phyloP scores from a whole-genome alignment of 139 green algal species.

The Chlorella ohadii region DNA sequence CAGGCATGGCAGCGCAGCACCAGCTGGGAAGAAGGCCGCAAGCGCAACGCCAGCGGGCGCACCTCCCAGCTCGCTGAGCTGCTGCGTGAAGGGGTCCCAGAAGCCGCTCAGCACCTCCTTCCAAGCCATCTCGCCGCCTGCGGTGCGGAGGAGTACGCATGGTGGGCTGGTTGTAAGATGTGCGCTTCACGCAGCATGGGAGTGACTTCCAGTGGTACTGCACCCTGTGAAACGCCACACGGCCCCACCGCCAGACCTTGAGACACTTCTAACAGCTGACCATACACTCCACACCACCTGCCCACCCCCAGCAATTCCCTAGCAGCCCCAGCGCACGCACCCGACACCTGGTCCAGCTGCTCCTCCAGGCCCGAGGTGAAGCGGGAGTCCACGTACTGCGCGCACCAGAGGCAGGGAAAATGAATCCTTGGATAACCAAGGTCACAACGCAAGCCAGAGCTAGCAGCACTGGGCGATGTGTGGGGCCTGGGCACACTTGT shows the following conservation, averaged over 20 bases:
- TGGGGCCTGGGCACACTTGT: too few species aligned
- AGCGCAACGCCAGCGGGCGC: background rate
- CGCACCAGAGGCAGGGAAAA: background rate
- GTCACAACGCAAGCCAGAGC: too few species aligned
- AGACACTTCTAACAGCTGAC: too few species aligned
- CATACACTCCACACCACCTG: too few species aligned
- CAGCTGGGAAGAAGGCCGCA: background rate
- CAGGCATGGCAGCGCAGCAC: background rate
- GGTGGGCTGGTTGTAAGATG: background rate
- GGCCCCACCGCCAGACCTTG: too few species aligned
- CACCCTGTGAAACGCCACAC: too few species aligned
- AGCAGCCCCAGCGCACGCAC: conserved; percentile 46
- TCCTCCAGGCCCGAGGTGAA: conserved; percentile 80
- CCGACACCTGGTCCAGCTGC: conserved; percentile 73
- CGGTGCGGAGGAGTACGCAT: background rate
- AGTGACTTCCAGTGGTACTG: too few species aligned
- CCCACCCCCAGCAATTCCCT: too few species aligned
- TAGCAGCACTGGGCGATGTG: too few species aligned
- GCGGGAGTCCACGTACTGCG: conserved; percentile 79
- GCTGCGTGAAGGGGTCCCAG: conserved; percentile 68
- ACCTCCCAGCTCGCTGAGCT: conserved; percentile 33
- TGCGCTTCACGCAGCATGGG: too few species aligned
- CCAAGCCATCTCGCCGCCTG: conserved; percentile 60
- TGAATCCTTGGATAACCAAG: too few species aligned
- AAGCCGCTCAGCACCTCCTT: conserved; percentile 68